Evolutionary conservation across 2,329 filamentous ascomycete species (phyloP).

Genomic region (Plectosphaerella sp.): DNA sequence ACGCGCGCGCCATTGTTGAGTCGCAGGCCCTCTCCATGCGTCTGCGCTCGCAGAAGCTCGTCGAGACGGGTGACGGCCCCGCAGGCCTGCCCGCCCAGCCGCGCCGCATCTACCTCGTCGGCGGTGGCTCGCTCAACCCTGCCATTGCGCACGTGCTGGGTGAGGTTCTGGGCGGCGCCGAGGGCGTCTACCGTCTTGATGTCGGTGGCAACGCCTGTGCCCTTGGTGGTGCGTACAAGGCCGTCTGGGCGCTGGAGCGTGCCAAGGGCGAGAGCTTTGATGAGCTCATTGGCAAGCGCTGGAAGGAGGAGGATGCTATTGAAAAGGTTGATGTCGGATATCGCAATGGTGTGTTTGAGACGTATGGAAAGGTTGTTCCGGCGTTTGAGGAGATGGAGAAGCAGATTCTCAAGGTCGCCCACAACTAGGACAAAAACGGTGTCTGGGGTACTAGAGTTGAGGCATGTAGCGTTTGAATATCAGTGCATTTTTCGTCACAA

Average conservation of each 20-base stretch:
- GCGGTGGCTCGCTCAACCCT: slow-evolving; percentile 83
- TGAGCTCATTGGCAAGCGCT: slow-evolving; percentile 75
- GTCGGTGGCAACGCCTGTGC: slow-evolving; percentile 95
- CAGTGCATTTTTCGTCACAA: too few species aligned
- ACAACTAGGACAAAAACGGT: slow-evolving; percentile 13
- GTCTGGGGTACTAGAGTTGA: background rate
- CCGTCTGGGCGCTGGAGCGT: slow-evolving; percentile 80
- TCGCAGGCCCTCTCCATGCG: slow-evolving; percentile 92
- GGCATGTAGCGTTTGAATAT: too few species aligned
- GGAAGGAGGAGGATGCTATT: slow-evolving; percentile 81
- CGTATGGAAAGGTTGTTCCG: slow-evolving; percentile 71
- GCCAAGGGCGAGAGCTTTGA: slow-evolving; percentile 71
- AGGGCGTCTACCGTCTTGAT: slow-evolving; percentile 90
- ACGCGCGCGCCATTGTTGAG: slow-evolving; percentile 85
- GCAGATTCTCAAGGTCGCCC: slow-evolving; percentile 48
- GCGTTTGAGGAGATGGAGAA: slow-evolving; percentile 76
- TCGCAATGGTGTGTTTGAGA: slow-evolving; percentile 65
- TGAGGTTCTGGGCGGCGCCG: slow-evolving; percentile 80
- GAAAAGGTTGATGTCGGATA: slow-evolving; percentile 82
- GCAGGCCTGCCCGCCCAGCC: slow-evolving; percentile 70
- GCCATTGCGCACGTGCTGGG: slow-evolving; percentile 83
- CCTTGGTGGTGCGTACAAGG: slow-evolving; percentile 90
- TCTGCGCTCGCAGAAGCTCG: slow-evolving; percentile 74
- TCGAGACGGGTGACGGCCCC: slow-evolving; percentile 38
- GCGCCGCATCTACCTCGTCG: slow-evolving; percentile 87